A percentile compares a stretch with the other conserved stretches of the same genome.
Evolutionary conservation across 495 filamentous ascomycete genomes (phyloP).

Genomic region (Friedmanniomyces simplex): DNA sequence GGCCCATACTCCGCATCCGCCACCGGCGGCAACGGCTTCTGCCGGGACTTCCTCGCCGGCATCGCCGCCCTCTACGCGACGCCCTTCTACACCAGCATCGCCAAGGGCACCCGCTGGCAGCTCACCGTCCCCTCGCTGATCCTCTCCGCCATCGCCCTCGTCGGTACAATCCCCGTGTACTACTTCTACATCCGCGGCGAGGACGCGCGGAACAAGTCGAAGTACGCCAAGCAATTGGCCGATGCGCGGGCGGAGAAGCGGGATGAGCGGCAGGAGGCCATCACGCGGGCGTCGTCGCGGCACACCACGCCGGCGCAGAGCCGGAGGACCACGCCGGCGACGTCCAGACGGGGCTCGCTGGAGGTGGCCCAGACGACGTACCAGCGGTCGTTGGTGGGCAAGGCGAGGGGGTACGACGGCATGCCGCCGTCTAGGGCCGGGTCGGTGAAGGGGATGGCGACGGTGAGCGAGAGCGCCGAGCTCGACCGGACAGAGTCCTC

Average conservation of each 20-base stretch:
- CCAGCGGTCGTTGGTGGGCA: too few relatives aligned
- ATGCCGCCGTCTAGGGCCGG: too few relatives aligned
- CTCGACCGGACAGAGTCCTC: too few relatives aligned
- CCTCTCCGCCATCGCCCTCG: conserved; percentile 52
- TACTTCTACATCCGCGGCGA: conserved; percentile 68
- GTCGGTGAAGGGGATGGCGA: too few relatives aligned
- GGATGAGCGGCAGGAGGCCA: conserved; percentile 3
- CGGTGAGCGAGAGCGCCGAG: too few relatives aligned
- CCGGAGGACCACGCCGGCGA: not conserved
- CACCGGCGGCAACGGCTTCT: conserved; percentile 64
- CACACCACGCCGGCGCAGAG: not conserved
- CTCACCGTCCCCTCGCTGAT: conserved; percentile 61
- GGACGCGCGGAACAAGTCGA: conserved; percentile 51
- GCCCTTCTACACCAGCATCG: conserved; percentile 46
- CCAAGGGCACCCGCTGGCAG: conserved; percentile 49
- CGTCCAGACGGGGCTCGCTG: not conserved
- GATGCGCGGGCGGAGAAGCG: conserved; percentile 12
- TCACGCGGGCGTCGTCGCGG: not conserved
- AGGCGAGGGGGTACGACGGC: too few relatives aligned
- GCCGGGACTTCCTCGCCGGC: conserved; percentile 75
- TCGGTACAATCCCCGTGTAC: conserved; percentile 67
- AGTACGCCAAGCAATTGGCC: conserved; percentile 51
- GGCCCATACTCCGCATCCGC: conserved; percentile 69
- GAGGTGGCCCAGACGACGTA: not conserved
- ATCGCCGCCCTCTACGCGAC: conserved; percentile 61